Percentiles rank a stretch among this genome's conserved stretches.
These are phyloP conservation scores for Bipolaris sorokiniana DNA, from an alignment of 2,329 filamentous ascomycete species.

Conservation along the genomic window DNA sequence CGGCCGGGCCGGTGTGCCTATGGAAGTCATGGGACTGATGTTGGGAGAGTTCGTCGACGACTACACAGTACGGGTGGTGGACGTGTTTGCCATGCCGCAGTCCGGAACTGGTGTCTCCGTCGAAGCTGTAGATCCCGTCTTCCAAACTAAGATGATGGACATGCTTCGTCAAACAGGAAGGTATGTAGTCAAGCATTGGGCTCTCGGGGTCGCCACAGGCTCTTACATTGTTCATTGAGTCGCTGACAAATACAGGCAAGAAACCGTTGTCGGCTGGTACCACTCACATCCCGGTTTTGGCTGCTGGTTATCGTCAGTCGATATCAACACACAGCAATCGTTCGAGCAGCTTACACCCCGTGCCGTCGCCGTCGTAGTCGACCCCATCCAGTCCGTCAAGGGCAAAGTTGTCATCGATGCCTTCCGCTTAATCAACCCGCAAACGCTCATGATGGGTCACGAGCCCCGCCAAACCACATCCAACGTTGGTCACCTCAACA, in stretches of 20 bases:
- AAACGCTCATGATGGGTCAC: slow-evolving; percentile 96
- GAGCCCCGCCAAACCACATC: slow-evolving; percentile 97
- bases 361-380: slow-evolving; percentile 95
- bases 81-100: slow-evolving; percentile 99
- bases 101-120: slow-evolving; percentile 98
- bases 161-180: slow-evolving; percentile 97
- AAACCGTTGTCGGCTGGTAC: slow-evolving; percentile 99
- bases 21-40: slow-evolving; percentile 99
- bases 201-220: slow-evolving; percentile 1
- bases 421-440: slow-evolving; percentile 97
- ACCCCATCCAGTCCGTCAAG: slow-evolving; percentile 98
- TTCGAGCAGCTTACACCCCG: slow-evolving; percentile 98
- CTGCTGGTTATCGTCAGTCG: slow-evolving; percentile 98
- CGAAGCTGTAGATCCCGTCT: slow-evolving; percentile 96
- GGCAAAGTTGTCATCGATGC: slow-evolving; percentile 99
- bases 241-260: slow-evolving; percentile 66
- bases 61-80: slow-evolving; percentile 96
- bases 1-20: slow-evolving; percentile 94
- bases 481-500: slow-evolving; percentile 97
- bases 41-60: slow-evolving; percentile 98
- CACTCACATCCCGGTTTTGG: slow-evolving; percentile 99
- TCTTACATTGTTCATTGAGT: not conserved
- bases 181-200: slow-evolving; percentile 54
- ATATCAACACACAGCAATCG: slow-evolving; percentile 99
- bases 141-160: slow-evolving; percentile 99